Evolutionary conservation across 1,284 basidiomycete genomes (phyloP).

Genomic region (Heterobasidion irregulare): DNA sequence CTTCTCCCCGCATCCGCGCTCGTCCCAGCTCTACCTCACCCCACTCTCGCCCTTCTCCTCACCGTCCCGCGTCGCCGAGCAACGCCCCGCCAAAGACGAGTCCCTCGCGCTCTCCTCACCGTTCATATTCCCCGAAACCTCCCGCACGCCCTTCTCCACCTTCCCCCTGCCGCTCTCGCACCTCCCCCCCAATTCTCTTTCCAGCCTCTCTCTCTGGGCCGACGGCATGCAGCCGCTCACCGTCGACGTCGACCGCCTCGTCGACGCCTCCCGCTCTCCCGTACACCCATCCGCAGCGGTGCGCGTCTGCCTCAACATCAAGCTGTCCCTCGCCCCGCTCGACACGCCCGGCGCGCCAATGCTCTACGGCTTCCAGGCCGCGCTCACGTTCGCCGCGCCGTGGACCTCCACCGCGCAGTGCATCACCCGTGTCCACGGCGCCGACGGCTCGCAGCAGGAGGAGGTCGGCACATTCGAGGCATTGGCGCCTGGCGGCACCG

Average conservation of each 20-base stretch:
- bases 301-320: conserved; percentile 38
- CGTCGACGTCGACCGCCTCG: conserved; percentile 42
- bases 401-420: conserved; percentile 48
- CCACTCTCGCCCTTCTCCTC: neutral
- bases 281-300: conserved; percentile 15
- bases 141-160: conserved; percentile 2
- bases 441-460: conserved; percentile 36
- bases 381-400: conserved; percentile 42
- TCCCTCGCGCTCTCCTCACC: conserved; percentile 3
- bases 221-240: conserved; percentile 58
- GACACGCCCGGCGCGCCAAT: conserved; percentile 38
- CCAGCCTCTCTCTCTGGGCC: conserved; percentile 44
- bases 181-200: conserved; percentile 19
- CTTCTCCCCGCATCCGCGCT: neutral
- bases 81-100: conserved; percentile 7
- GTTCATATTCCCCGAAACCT: conserved; percentile 3
- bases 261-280: conserved; percentile 17
- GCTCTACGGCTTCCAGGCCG: conserved; percentile 53
- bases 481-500: conserved; percentile 18
- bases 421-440: conserved; percentile 49
- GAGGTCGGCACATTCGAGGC: conserved; percentile 43
- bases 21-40: neutral
- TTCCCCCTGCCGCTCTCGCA: conserved; percentile 7
- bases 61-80: neutral
- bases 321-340: conserved; percentile 36